Evolutionary conservation across 768 basidiomycete genomes (phyloP).

Genomic region (Fibroporia radiculosa): DNA sequence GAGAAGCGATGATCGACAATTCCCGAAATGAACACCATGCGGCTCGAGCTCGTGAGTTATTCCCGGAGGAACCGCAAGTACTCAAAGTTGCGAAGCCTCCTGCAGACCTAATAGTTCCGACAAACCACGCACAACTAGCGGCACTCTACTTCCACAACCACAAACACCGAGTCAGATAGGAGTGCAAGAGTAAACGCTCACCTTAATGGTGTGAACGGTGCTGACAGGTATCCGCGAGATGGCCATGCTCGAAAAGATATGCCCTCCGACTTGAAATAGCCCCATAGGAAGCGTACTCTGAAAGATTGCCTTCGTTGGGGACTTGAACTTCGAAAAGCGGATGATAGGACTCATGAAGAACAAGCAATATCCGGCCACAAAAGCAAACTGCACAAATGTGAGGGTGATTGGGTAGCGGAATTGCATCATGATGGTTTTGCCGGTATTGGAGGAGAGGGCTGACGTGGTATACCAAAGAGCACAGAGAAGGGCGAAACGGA

Average conservation of each 20-base stretch:
- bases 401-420: conserved; percentile 95
- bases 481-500: conserved; percentile 74
- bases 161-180: no score
- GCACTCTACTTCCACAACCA: no score
- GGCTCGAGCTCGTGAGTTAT: no score
- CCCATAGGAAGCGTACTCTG: conserved; percentile 89
- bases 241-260: conserved; percentile 96
- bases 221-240: conserved; percentile 94
- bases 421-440: conserved; percentile 87
- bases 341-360: conserved; percentile 73
- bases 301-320: conserved; percentile 67
- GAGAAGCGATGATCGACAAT: no score
- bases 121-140: no score
- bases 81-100: no score
- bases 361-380: conserved; percentile 82
- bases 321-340: conserved; percentile 58
- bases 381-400: conserved; percentile 96
- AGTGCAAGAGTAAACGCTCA: no score
- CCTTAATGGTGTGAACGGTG: conserved; percentile 99
- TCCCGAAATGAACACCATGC: no score
- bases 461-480: conserved; percentile 90
- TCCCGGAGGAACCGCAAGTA: no score
- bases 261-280: conserved; percentile 94
- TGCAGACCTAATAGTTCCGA: no score
- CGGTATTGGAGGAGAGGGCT: conserved; percentile 92